Base-by-base conservation (phyloP, 768 basidiomycete species). In the Lyophyllum atratum region DNA sequence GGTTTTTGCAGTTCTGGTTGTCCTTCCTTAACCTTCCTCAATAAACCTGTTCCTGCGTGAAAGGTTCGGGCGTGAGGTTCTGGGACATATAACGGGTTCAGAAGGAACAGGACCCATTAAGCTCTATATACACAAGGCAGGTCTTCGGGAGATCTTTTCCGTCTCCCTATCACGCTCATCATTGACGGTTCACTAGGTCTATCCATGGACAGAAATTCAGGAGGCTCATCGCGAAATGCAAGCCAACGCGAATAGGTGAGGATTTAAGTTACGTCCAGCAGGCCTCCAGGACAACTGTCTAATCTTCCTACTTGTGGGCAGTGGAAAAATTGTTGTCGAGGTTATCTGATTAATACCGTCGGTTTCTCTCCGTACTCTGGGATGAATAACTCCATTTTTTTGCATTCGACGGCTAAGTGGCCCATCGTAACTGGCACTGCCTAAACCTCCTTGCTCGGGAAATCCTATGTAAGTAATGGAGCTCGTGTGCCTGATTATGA, bases 211-310 rank as follows among this genome's bases (percentile, higher is more conserved):
- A 12, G 79, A 91, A 49, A 91, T 96, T 49, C 84, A 85, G 64
- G 82, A 82, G 28, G 94, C 93, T 2, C 92, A 93, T 60, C 77
- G 80, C 58, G 92, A 92, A 72, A 94, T 98, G 89, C 85, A 90
- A 68, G 84, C 76, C 55, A 89, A 93, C 66, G 72, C 71, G 37
- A 82, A 78, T 59, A 78, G 73, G 80, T 76, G 42, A 55, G 72
- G 67, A n/a, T 33, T 37, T 52, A 43, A 43, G 31, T 22, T 42
- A 47, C 55, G 28, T 49, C 28, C 33, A n/a, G 11, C 11, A 4
- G 24, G 42, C 24, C 26, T 49, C 28, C 15, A 10, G 15, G 28
- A 28, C 15, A 5, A 33, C 28, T 37, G 46, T 11, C 49, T 59
- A 45, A 64, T 52, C 11, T 37, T 51, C 53, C 42, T 34, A 24